phyloP scores from a whole-genome alignment of 1,139 yeast species.

The Saccharomycopsis hybrid region DNA sequence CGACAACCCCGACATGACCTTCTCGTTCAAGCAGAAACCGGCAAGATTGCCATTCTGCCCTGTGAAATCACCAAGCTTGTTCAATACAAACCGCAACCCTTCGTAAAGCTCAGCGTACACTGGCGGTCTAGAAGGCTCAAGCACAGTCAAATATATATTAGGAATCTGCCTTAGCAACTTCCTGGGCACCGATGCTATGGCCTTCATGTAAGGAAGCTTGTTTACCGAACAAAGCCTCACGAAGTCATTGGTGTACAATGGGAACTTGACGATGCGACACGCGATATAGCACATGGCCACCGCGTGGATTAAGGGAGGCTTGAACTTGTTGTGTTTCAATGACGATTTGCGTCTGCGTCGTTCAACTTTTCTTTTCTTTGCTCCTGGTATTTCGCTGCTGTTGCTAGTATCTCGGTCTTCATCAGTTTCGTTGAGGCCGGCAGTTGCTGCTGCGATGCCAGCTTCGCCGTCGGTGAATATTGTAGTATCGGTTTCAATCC shows the following conservation, averaged over 20 bases:
- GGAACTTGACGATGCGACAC: slow-evolving; percentile 33
- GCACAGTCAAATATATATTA: slow-evolving; percentile 25
- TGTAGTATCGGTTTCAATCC: slow-evolving; percentile 8
- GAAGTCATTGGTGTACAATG: slow-evolving; percentile 35
- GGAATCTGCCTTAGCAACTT: slow-evolving; percentile 28
- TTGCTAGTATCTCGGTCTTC: neutral
- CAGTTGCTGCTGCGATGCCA: neutral
- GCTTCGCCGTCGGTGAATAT: slow-evolving; percentile 7
- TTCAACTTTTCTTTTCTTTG: no score
- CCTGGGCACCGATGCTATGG: slow-evolving; percentile 32
- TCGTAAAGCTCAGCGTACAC: slow-evolving; percentile 28
- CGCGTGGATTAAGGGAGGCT: slow-evolving; percentile 14
- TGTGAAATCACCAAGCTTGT: neutral
- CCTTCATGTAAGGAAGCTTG: slow-evolving; percentile 35
- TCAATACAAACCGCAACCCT: neutral
- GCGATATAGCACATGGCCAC: slow-evolving; percentile 33
- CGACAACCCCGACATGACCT: neutral
- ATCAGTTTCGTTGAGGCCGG: neutral
- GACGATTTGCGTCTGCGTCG: neutral
- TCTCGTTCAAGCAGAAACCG: slow-evolving; percentile 1
- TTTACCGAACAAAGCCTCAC: slow-evolving; percentile 31
- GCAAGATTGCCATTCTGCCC: slow-evolving; percentile 21
- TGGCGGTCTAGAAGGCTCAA: slow-evolving; percentile 34
- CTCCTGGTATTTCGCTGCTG: no score
- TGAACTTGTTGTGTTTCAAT: neutral